Conservation (phyloP, 1,284 basidiomycete genomes). For the Paramarasmius palmivorus region DNA sequence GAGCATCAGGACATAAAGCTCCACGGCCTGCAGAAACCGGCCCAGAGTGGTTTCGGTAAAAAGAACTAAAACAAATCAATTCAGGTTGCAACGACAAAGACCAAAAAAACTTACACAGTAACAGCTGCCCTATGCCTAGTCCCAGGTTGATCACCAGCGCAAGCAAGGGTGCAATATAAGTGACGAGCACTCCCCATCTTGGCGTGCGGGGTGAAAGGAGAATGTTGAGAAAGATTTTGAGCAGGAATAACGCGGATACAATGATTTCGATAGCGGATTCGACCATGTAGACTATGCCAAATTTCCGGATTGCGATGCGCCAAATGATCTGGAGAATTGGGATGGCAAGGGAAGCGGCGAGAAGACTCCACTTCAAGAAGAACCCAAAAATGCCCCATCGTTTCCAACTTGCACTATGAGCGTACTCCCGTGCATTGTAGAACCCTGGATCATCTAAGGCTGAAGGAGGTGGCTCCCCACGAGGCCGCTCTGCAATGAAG, state of each 20-base stretch:
- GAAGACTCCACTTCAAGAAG: conserved; percentile 49
- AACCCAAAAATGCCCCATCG: conserved; percentile 60
- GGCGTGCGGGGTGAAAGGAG: conserved; percentile 41
- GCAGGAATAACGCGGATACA: conserved; percentile 55
- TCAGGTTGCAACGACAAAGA: not conserved
- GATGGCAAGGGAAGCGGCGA: conserved; percentile 45
- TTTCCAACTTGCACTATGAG: conserved; percentile 62
- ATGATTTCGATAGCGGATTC: conserved; percentile 60
- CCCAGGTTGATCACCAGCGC: conserved; percentile 54
- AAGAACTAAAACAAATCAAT: conserved; percentile 42
- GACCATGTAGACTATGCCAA: conserved; percentile 55
- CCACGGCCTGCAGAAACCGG: conserved; percentile 67
- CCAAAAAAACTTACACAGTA: conserved; percentile 25
- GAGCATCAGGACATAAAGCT: conserved; percentile 64
- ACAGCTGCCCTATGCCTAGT: conserved; percentile 56
- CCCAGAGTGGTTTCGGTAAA: conserved; percentile 72
- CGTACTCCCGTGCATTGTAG: conserved; percentile 9
- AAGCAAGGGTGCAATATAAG: conserved; percentile 52
- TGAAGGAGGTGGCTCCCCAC: conserved; percentile 34
- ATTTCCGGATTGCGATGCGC: conserved; percentile 50
- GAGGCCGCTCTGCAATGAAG: conserved; percentile 58
- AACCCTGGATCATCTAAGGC: conserved; percentile 14
- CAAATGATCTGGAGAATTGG: conserved; percentile 63
- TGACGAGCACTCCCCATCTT: conserved; percentile 44
- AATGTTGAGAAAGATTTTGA: conserved; percentile 64